Evolutionary conservation across 2,329 filamentous ascomycete genomes (phyloP), one percentile per base, ranked within the genome.

Genomic region (Rhynchosporium secalis): DNA sequence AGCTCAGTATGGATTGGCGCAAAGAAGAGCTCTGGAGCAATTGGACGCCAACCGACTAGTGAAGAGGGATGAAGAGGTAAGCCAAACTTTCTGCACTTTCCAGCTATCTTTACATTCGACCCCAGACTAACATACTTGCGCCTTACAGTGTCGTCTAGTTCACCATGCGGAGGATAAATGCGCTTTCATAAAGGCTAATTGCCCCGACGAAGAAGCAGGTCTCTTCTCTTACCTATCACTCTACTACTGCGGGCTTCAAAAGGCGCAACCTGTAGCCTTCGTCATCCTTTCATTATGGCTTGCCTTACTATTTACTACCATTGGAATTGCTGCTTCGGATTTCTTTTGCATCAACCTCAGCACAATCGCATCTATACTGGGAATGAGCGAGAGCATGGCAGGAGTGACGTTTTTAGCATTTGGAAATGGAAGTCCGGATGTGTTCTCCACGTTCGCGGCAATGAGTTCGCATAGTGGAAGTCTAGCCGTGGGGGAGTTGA

Each of bases 381-480:
- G 94, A 26, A 88, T 99, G 80, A 97, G 93, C 75, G 93, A 99
- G 79, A 98, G 92, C 75, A 83, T 99, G 76, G 92, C 95, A 0
- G 95, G 95, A 41, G 96, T 99, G 33, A 99, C 95, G 0, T 96
- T 99, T 72, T 79, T 99, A 58, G 95, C 95, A 8, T 96, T 99
- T 76, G 95, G 95, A 67, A 99, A 99, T 79, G 95, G 95, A 58
- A 98, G 94, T 65, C 95, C 95, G 2, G 95, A 99, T 76, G 93
- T 99, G 51, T 99, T 99, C 76, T 97, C 93, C 68, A 99, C 95
- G 2, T 98, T 99, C 77, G 95, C 95, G 15, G 96, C 95, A 69
- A 98, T 99, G 92, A 88, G 88, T 72, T 96, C 93, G 29, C 92
- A 98, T 73, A 97, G 93, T 74, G 94, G 94, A n/a, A 96, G 93